Evolutionary conservation across 1,139 yeast species (phyloP).

Genomic region (Williopsis jadinii): DNA sequence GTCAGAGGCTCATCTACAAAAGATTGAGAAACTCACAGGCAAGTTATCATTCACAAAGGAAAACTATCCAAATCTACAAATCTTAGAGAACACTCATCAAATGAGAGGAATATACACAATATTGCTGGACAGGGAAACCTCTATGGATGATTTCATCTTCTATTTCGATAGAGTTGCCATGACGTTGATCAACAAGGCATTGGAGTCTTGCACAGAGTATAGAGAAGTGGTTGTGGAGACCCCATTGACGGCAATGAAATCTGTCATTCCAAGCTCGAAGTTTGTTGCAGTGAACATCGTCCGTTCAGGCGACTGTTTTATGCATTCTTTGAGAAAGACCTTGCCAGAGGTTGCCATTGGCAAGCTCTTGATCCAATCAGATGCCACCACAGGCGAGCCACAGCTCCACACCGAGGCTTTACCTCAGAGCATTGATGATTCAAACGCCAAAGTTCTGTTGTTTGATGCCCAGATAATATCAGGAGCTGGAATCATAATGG

Average conservation of each 20-base stretch:
- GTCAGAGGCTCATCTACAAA: slow-evolving; percentile 57
- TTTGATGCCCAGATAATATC: slow-evolving; percentile 86
- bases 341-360: slow-evolving; percentile 78
- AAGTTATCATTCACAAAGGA: slow-evolving; percentile 20
- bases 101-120: slow-evolving; percentile 67
- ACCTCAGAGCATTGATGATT: slow-evolving; percentile 29
- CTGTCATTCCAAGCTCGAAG: slow-evolving; percentile 26
- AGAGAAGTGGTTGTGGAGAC: slow-evolving; percentile 32
- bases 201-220: slow-evolving; percentile 38
- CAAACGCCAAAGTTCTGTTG: slow-evolving; percentile 46
- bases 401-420: slow-evolving; percentile 53
- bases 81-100: slow-evolving; percentile 60
- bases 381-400: slow-evolving; percentile 77
- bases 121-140: slow-evolving; percentile 46
- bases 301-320: slow-evolving; percentile 90
- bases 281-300: slow-evolving; percentile 36
- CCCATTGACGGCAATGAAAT: slow-evolving; percentile 32
- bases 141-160: slow-evolving; percentile 74
- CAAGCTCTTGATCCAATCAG: slow-evolving; percentile 80
- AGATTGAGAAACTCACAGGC: slow-evolving; percentile 48
- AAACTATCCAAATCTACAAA: slow-evolving; percentile 15
- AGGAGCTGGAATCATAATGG: slow-evolving; percentile 95
- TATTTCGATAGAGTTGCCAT: slow-evolving; percentile 77
- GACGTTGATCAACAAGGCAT: slow-evolving; percentile 58
- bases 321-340: slow-evolving; percentile 65